Evolutionary conservation across 192 early-diverging fungal species (phyloP), one percentile per base, ranked within the genome.

Genomic region (Backusella tuberculispora): DNA sequence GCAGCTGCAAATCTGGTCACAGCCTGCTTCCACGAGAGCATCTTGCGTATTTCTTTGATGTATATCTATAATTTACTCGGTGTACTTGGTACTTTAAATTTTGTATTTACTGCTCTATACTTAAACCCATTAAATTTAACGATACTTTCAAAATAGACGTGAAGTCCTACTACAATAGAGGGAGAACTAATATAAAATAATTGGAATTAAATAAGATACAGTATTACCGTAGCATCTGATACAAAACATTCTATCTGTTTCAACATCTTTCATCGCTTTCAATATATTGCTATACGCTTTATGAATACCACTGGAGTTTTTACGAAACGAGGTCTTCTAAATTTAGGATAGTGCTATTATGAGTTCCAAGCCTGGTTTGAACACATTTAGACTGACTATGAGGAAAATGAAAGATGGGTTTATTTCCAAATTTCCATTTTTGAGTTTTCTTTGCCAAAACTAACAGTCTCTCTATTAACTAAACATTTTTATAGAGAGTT

Each of bases 21-120:
- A n/a, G n/a, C n/a, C n/a, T 67, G 66, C 19, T 43, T 67, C 43
- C 66, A 68, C 6, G 66, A 40, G 6, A 44, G 38, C 10, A 68
- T 68, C 6, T 68, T 68, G 15, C 42, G 66, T 19, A 68, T 7
- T 68, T 68, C 66, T 9, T 68, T 68, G n/a, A 46, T 26, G 21
- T 24, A 42, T 7, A 0, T 43, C 12, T 45, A n/a, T 24, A 42
- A 44, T n/a, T 68, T 68, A 24, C 19, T 68, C 38, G 66, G 42
- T 3, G 66, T 45, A 42, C 42, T 68, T 5, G 66, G 19, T 12
- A 24, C 19, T 68, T 44, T 43, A 4, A 68, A 45, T 8, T 13
- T 44, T 19, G 3, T n/a, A 67, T 43, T 5, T 19, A 67, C 19
- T 4, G 66, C 24, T 44, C 66, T 42, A 24, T 21, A 68, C 19